These are phyloP conservation scores for Kodamaea kakaduensis DNA, from an alignment of 805 yeast genomes.

Conservation along the genomic window DNA sequence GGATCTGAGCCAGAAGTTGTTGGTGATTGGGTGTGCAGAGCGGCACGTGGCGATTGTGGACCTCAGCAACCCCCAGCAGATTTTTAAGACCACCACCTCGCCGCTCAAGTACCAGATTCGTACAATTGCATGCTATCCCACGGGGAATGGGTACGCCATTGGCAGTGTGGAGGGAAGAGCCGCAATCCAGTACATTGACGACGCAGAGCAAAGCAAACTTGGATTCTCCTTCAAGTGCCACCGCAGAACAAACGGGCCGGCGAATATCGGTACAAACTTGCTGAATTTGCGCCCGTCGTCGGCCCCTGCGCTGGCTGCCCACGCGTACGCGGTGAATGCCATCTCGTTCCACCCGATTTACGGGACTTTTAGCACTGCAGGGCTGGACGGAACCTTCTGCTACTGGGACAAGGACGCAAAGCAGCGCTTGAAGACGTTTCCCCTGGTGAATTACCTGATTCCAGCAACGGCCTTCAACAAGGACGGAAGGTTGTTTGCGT, in stretches of 20 bases:
- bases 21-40: slow-evolving; percentile 94
- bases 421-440: slow-evolving; percentile 79
- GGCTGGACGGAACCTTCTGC: slow-evolving; percentile 89
- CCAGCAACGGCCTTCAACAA: slow-evolving; percentile 78
- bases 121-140: slow-evolving; percentile 77
- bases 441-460: slow-evolving; percentile 62
- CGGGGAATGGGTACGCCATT: slow-evolving; percentile 87
- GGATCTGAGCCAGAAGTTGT: slow-evolving; percentile 75
- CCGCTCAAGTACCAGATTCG: slow-evolving; percentile 91
- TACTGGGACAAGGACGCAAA: slow-evolving; percentile 95
- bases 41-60: slow-evolving; percentile 75
- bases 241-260: slow-evolving; percentile 56
- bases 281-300: slow-evolving; percentile 22
- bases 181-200: slow-evolving; percentile 89
- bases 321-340: slow-evolving; percentile 74
- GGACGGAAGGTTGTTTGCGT: slow-evolving; percentile 80
- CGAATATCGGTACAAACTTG: slow-evolving; percentile 30
- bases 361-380: slow-evolving; percentile 92
- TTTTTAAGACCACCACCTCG: slow-evolving; percentile 67
- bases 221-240: slow-evolving; percentile 96
- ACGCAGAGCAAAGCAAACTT: slow-evolving; percentile 60
- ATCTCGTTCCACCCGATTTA: slow-evolving; percentile 83
- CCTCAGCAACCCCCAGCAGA: slow-evolving; percentile 74
- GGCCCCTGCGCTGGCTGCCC: slow-evolving; percentile 41
- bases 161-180: slow-evolving; percentile 96